These are phyloP conservation scores for Saccharomycopsis sp. DNA, from an alignment of 805 yeast genomes.

Conservation along the genomic window DNA sequence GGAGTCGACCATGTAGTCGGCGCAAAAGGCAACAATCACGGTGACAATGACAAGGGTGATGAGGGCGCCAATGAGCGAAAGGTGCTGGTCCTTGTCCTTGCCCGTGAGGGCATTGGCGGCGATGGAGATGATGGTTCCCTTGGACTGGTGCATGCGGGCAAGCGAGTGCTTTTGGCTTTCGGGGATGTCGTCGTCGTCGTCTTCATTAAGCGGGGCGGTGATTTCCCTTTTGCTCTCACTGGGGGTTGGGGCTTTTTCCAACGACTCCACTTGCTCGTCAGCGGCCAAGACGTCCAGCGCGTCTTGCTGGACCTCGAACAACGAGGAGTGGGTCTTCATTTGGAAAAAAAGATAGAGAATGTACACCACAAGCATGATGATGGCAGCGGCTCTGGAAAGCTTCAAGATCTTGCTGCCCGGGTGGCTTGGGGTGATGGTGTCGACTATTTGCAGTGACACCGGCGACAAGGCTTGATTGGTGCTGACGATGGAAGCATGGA, in stretches of 20 bases:
- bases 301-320: constrained; percentile 52
- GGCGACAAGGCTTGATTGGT: constrained; percentile 5
- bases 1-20: constrained; percentile 88
- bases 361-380: constrained; percentile 69
- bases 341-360: constrained; percentile 80
- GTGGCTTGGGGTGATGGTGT: constrained; percentile 20
- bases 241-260: constrained; percentile 14
- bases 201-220: too few relatives aligned
- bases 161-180: neutral
- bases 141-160: constrained; percentile 1
- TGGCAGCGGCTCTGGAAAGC: constrained; percentile 78
- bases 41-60: constrained; percentile 53
- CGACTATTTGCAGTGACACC: constrained; percentile 31
- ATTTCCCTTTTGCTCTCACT: constrained; percentile 4
- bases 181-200: too few relatives aligned
- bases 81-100: constrained; percentile 22
- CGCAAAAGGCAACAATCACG: constrained; percentile 74
- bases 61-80: constrained; percentile 41
- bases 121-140: constrained; percentile 12
- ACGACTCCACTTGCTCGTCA: neutral
- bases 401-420: constrained; percentile 44
- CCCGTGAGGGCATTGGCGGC: constrained; percentile 26
- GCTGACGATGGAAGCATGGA: constrained; percentile 70
- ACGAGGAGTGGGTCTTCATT: constrained; percentile 69
- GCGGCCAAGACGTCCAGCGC: constrained; percentile 23